Evolutionary conservation across 306 rosid species (phyloP), one percentile per base, ranked within the genome.

Genomic region (Pyrus communis): DNA sequence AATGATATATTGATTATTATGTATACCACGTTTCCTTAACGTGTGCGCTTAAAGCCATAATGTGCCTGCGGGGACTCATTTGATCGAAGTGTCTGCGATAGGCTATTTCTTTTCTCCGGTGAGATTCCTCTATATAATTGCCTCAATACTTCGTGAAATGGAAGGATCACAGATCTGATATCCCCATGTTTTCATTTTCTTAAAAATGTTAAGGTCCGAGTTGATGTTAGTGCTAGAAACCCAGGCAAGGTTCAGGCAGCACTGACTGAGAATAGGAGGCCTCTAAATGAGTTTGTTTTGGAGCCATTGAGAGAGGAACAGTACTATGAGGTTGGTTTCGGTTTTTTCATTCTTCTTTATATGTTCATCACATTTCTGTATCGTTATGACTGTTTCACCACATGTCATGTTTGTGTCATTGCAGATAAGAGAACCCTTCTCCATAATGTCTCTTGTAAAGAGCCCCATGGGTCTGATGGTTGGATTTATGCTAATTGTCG

Each of bases 381-480:
- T 30, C 71, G 57, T 81, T 25, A 35, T 75, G 64, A 28, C 71
- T 58, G 71, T 64, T 75, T 77, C 46, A 66, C 70, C 70, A 77
- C 64, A 46, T 85, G 52, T 42, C 81, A 42, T 84, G 67, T 81
- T 79, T 70, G 31, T 81, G 52, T 63, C 61, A 49, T 80, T 70
- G 72, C 87, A 95, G 99, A 67, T 88, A 79, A 91, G 99, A 81
- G 99, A 95, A 79, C 99, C 99, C 57, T 95, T 95, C 86, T 77
- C 85, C 77, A 46, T 92, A 57, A 86, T 92, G 98, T 87, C 97
- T 74, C 19, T 95, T 58, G 97, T 92, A 81, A 95, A 95, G 78
- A 95, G 98, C 82, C 99, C 99, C 28, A 95, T 95, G 99, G 99
- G 97, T 81, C 85, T 95, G 90, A 95, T 95, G 99, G 69, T 92